These are phyloP conservation scores for Phytophthora colocasiae DNA, from an alignment of 352 stramenopile species.

Conservation along the genomic window DNA sequence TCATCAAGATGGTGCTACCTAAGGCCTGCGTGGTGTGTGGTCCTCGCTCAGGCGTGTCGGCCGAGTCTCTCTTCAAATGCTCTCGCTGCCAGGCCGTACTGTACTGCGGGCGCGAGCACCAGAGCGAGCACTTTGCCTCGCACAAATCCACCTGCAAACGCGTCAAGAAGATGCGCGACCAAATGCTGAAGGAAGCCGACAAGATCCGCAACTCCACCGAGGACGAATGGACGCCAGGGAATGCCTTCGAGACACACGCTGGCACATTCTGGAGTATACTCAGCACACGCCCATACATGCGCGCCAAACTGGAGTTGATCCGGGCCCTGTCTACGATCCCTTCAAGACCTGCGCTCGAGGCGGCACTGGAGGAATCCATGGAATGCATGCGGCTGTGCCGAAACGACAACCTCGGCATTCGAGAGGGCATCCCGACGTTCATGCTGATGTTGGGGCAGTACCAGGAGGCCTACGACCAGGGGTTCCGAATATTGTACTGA, in stretches of 20 bases:
- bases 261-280: neutral
- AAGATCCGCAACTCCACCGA: neutral
- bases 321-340: neutral
- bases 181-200: neutral
- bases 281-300: neutral
- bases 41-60: too few relatives aligned
- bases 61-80: neutral
- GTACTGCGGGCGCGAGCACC: neutral
- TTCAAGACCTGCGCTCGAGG: neutral
- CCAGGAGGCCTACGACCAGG: neutral
- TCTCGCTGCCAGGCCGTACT: neutral
- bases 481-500: too few relatives aligned
- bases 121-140: neutral
- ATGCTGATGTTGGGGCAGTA: neutral
- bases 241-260: neutral
- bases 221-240: neutral
- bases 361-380: neutral
- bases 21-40: neutral
- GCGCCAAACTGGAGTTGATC: neutral
- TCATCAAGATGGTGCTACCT: neutral
- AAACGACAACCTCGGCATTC: neutral
- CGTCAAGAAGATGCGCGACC: neutral
- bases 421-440: neutral
- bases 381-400: neutral
- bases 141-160: neutral